Percentiles rank a stretch among this genome's conserved stretches.
These are phyloP conservation scores for Picea sitchensis DNA, from an alignment of 75 land plant species.

Conservation along the genomic window DNA sequence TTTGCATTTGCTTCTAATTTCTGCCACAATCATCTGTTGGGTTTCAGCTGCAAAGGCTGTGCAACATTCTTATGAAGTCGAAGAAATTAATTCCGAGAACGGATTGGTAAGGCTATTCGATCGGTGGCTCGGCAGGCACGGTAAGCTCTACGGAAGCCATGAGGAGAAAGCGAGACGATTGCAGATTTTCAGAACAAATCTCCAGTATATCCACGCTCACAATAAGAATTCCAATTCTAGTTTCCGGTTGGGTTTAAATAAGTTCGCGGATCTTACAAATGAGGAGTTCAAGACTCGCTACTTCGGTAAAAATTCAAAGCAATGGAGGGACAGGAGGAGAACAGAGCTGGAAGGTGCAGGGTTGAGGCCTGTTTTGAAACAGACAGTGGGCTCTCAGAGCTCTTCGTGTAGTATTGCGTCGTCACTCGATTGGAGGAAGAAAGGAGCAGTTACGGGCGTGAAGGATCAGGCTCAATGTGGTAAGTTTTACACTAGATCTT, in stretches of 20 bases:
- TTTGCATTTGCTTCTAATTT: no score
- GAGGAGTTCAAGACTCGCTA: slow-evolving; percentile 19
- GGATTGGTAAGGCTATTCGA: slow-evolving; percentile 19
- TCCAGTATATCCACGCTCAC: slow-evolving; percentile 35
- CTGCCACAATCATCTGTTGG: no score
- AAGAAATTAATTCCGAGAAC: slow-evolving; percentile 17
- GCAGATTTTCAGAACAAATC: slow-evolving; percentile 51
- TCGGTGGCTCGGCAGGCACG: slow-evolving; percentile 27
- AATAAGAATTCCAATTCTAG: slow-evolving; percentile 12
- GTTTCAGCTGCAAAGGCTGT: no score
- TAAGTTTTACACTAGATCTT: slow-evolving; percentile 10
- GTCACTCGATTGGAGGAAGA: slow-evolving; percentile 53
- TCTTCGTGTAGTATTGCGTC: slow-evolving; percentile 12
- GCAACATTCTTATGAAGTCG: no score
- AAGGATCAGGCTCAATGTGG: slow-evolving; percentile 60
- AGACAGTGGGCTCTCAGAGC: no score
- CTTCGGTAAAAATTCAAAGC: neutral
- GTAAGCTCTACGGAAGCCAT: slow-evolving; percentile 20
- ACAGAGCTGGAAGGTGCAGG: neutral
- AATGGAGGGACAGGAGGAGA: neutral
- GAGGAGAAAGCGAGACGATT: slow-evolving; percentile 48
- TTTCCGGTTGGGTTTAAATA: slow-evolving; percentile 17
- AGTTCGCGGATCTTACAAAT: slow-evolving; percentile 28
- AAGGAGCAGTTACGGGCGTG: slow-evolving; percentile 39
- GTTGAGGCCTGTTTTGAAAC: no score